A percentile compares a stretch with the other conserved stretches of the same genome.
These are phyloP conservation scores for Fusarium napiforme DNA, from an alignment of 2,329 filamentous ascomycete species.

Conservation along the genomic window DNA sequence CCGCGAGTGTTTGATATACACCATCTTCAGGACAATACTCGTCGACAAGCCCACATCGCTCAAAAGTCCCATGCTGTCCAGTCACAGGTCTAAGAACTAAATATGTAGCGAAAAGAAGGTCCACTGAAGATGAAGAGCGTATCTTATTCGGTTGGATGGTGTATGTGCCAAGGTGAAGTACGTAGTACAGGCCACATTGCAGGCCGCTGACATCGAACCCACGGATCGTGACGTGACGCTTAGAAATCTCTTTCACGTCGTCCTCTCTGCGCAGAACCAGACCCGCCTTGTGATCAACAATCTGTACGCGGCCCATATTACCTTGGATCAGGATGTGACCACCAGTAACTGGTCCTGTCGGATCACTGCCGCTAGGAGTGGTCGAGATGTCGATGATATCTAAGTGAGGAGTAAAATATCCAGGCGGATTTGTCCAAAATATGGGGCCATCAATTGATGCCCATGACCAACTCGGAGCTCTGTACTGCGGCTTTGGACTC, in stretches of 20 bases:
- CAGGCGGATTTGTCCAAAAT: rapidly evolving
- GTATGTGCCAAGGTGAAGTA: neutral
- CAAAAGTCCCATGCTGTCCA: neutral
- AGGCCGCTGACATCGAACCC: neutral
- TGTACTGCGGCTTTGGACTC: neutral
- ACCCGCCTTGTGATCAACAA: neutral
- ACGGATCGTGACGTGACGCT: neutral
- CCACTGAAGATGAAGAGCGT: rapidly evolving
- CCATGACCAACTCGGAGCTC: neutral
- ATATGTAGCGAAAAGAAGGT: neutral
- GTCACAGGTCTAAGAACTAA: neutral
- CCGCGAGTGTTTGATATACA: neutral
- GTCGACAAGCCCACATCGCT: neutral
- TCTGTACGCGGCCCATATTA: neutral
- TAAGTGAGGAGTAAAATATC: neutral
- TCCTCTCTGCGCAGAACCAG: neutral
- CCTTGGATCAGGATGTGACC: neutral
- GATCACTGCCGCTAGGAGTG: neutral
- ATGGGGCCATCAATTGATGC: neutral
- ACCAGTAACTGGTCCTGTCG: neutral
- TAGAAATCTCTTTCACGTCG: neutral
- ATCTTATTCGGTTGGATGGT: neutral
- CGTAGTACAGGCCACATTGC: neutral
- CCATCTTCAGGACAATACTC: neutral
- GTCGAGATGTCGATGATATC: neutral